A percentile compares a stretch with the other conserved stretches of the same genome.
Conservation (phyloP, 805 yeast genomes). For the Zygosaccharomyces bisporus region DNA sequence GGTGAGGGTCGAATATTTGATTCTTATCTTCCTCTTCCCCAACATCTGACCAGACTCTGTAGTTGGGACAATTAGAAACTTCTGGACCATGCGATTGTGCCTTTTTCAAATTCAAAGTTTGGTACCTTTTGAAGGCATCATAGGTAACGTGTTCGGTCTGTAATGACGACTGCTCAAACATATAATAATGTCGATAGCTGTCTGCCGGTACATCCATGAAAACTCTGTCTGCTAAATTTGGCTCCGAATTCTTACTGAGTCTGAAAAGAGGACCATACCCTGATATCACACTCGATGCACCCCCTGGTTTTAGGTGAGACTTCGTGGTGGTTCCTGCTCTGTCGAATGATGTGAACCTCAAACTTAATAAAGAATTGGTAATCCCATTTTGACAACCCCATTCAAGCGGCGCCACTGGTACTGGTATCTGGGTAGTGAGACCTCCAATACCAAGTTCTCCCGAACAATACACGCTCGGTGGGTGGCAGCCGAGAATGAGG, state of each 20-base stretch:
- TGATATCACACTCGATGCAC: not conserved
- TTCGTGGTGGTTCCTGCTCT: conserved; percentile 5
- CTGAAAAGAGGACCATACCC: conserved; percentile 8
- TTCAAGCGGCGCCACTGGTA: conserved; percentile 22
- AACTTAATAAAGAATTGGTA: conserved; percentile 4
- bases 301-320: conserved; percentile 1
- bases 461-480: conserved; percentile 18
- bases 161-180: not conserved
- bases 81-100: not conserved
- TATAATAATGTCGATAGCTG: conserved; percentile 4
- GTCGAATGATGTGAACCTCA: conserved; percentile 26
- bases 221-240: conserved; percentile 5
- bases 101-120: conserved; percentile 12
- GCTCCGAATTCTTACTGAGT: not conserved
- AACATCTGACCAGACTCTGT: not conserved
- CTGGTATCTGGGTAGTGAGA: conserved; percentile 27
- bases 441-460: conserved; percentile 28
- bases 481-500: conserved; percentile 16
- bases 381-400: conserved; percentile 14
- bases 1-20: not conserved
- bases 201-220: conserved; percentile 6
- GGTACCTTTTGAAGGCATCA: conserved; percentile 12
- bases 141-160: conserved; percentile 5
- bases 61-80: not conserved
- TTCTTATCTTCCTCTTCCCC: not conserved